Percentiles rank a stretch among this genome's conserved stretches.
phyloP scores from a whole-genome alignment of 2,329 filamentous ascomycete genomes.

The Trichoderma sp. region DNA sequence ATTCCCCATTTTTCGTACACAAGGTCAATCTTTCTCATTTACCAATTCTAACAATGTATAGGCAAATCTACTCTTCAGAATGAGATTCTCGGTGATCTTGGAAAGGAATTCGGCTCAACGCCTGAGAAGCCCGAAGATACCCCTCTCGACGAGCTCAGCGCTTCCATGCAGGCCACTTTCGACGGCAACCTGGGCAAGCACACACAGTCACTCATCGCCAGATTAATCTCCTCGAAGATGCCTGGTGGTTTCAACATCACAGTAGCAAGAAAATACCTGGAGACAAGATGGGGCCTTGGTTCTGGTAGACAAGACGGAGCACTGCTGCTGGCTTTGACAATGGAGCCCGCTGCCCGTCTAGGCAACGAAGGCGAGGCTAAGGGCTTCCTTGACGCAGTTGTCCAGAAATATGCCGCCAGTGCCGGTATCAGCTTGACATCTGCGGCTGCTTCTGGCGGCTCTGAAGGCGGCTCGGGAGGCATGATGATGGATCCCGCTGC shows the following conservation, averaged over 20 bases:
- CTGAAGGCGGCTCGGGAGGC: slow-evolving; percentile 70
- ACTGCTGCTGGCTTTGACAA: slow-evolving; percentile 83
- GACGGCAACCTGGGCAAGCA: slow-evolving; percentile 98
- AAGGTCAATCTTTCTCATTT: background rate
- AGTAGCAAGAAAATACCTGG: slow-evolving; percentile 89
- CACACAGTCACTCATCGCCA: slow-evolving; percentile 87
- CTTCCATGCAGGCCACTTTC: slow-evolving; percentile 97
- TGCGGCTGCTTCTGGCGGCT: slow-evolving; percentile 71
- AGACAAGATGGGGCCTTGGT: slow-evolving; percentile 88
- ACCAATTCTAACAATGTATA: slow-evolving; percentile 40
- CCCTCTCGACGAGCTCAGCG: slow-evolving; percentile 91
- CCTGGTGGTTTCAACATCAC: slow-evolving; percentile 99
- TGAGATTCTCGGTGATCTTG: slow-evolving; percentile 94
- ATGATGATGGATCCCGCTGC: slow-evolving; percentile 99
- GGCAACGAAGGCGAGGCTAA: slow-evolving; percentile 91
- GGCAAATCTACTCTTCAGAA: slow-evolving; percentile 99
- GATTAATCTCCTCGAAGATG: slow-evolving; percentile 98
- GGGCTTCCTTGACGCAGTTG: slow-evolving; percentile 81
- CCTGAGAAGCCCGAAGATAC: slow-evolving; percentile 98
- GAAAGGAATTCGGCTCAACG: slow-evolving; percentile 97
- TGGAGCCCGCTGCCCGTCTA: slow-evolving; percentile 86
- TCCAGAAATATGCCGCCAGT: slow-evolving; percentile 84
- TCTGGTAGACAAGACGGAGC: slow-evolving; percentile 88
- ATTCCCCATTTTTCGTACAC: background rate
- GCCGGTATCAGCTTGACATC: slow-evolving; percentile 83